Evolutionary conservation across 2,329 filamentous ascomycete species (phyloP).

Genomic region (Penicillium occitanis): DNA sequence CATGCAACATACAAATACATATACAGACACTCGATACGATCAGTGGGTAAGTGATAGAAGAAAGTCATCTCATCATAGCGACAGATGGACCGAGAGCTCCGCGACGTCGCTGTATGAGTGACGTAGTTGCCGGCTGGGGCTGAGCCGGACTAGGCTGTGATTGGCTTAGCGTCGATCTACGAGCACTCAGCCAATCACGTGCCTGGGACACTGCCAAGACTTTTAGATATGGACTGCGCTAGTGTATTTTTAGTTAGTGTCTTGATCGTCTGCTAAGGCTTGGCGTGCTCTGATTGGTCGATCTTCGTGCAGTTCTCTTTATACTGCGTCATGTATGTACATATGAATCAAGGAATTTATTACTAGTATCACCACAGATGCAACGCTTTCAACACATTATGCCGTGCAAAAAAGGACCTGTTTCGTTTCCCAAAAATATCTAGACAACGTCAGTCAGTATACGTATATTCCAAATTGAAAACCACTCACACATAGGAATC

Average conservation of each 20-base stretch:
- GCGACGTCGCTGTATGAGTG: not conserved
- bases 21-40: not conserved
- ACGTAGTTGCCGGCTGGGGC: conserved; percentile 1
- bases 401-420: conserved; percentile 70
- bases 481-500: conserved; percentile 74
- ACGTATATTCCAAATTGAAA: not conserved
- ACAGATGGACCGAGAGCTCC: not conserved
- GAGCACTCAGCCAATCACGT: not conserved
- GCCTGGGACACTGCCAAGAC: not conserved
- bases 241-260: not conserved
- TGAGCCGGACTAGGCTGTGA: not conserved
- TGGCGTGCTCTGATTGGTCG: conserved; percentile 1
- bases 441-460: conserved; percentile 35
- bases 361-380: conserved; percentile 28
- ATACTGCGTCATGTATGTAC: not conserved
- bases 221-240: not conserved
- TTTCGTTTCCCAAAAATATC: conserved; percentile 78
- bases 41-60: not conserved
- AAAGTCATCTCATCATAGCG: conserved; percentile 11
- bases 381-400: conserved; percentile 64
- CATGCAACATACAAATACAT: not conserved
- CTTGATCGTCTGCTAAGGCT: not conserved
- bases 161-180: not conserved
- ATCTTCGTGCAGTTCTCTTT: not conserved
- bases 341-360: too few relatives aligned